These are phyloP conservation scores for Fonsecaea erecta DNA, from an alignment of 2,329 filamentous ascomycete genomes.

Conservation along the genomic window DNA sequence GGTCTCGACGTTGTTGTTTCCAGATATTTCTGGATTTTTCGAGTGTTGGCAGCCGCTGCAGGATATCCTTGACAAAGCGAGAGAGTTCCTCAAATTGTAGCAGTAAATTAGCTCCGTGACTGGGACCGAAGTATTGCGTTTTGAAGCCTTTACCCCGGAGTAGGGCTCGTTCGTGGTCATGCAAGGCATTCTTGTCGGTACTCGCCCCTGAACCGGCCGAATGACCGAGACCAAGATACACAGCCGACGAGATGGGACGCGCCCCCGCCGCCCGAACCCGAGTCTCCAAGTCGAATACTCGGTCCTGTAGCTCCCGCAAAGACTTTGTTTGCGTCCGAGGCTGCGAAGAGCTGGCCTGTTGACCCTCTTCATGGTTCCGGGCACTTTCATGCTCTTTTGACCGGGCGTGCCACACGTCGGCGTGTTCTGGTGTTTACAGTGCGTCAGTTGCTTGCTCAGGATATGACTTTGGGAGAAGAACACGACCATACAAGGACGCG, in stretches of 20 bases:
- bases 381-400: constrained; percentile 24
- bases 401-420: constrained; percentile 31
- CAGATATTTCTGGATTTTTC: constrained; percentile 29
- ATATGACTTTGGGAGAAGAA: neutral
- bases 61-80: constrained; percentile 35
- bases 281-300: constrained; percentile 30
- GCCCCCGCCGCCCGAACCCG: constrained; percentile 26
- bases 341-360: constrained; percentile 11
- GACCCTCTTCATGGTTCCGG: constrained; percentile 6
- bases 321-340: constrained; percentile 19
- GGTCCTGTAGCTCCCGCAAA: constrained; percentile 28
- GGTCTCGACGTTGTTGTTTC: constrained; percentile 27
- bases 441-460: neutral
- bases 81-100: constrained; percentile 38
- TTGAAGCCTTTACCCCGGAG: constrained; percentile 36
- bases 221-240: constrained; percentile 22
- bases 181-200: constrained; percentile 20
- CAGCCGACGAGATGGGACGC: constrained; percentile 25
- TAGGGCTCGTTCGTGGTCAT: constrained; percentile 34
- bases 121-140: constrained; percentile 38
- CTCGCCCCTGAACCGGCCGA: constrained; percentile 7
- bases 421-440: constrained; percentile 24
- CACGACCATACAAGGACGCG: neutral
- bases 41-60: constrained; percentile 30
- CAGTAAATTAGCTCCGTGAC: constrained; percentile 34